Evolutionary conservation across 768 basidiomycete species (phyloP).

Genomic region (Trametes coccinea): DNA sequence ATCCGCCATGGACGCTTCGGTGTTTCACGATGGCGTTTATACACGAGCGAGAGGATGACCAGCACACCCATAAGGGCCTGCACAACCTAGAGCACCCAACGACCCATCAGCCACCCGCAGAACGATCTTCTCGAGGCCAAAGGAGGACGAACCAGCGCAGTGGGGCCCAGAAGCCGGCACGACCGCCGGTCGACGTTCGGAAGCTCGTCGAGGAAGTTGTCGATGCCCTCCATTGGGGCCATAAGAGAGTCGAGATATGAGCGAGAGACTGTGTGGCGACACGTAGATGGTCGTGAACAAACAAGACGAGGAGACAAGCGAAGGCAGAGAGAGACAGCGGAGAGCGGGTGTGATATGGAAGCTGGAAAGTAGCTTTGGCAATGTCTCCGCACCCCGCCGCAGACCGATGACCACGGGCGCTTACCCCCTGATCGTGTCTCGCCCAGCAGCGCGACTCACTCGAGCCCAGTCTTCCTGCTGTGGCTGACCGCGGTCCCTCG

Average conservation of each 20-base stretch:
- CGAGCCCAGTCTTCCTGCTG: background rate
- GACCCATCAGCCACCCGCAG: slow-evolving; percentile 3
- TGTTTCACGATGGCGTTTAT: slow-evolving; percentile 85
- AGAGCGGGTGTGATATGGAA: slow-evolving; percentile 1
- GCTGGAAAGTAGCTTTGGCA: slow-evolving; percentile 10
- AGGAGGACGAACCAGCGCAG: slow-evolving; percentile 42
- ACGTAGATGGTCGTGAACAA: background rate
- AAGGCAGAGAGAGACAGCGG: background rate
- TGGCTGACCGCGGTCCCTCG: background rate
- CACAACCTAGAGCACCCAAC: slow-evolving; percentile 51
- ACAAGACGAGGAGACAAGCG: background rate
- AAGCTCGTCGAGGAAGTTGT: slow-evolving; percentile 32
- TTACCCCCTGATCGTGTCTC: background rate
- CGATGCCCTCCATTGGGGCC: slow-evolving; percentile 14
- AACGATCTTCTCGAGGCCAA: background rate
- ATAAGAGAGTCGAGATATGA: background rate
- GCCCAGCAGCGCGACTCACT: background rate
- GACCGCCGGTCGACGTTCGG: slow-evolving; percentile 43
- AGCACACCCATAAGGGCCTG: slow-evolving; percentile 89
- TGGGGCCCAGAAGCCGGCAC: slow-evolving; percentile 49
- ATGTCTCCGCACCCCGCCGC: slow-evolving; percentile 6
- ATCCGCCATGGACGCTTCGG: slow-evolving; percentile 90
- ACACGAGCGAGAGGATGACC: slow-evolving; percentile 83
- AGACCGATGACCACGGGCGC: slow-evolving; percentile 2
- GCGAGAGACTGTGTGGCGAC: slow-evolving; percentile 3